Percentiles rank a stretch among this genome's conserved stretches.
Conservation (phyloP, 2,329 filamentous ascomycete species). For the Thielaviopsis musarum region DNA sequence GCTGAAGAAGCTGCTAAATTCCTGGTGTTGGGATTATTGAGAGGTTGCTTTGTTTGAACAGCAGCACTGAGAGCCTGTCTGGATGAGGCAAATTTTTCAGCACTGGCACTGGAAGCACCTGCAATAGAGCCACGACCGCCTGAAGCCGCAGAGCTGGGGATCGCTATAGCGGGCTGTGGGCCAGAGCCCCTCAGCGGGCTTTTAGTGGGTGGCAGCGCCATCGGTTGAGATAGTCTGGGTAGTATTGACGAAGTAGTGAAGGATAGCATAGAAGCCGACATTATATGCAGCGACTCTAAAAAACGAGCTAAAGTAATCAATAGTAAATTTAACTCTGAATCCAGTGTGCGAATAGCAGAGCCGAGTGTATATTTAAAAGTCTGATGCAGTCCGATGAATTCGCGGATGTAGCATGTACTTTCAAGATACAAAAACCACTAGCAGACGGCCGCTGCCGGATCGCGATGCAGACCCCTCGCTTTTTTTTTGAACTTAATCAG, state of each 20-base stretch:
- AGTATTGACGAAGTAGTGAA: conserved; percentile 5
- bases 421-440: not conserved
- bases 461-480: not conserved
- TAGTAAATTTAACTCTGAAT: no score
- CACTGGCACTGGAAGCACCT: not conserved
- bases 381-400: not conserved
- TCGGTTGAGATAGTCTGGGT: not conserved
- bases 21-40: conserved; percentile 1
- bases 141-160: conserved; percentile 1
- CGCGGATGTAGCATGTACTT: not conserved
- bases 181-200: conserved; percentile 5
- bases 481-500: conserved; percentile 7
- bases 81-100: conserved; percentile 11
- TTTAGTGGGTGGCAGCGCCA: conserved; percentile 9
- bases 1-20: not conserved
- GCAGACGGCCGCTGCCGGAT: not conserved
- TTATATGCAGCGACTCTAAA: not conserved
- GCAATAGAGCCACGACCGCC: not conserved
- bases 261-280: not conserved
- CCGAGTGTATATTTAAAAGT: not conserved
- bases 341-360: no score
- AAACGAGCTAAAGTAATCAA: not conserved
- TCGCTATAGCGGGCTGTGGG: conserved; percentile 6
- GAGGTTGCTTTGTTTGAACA: not conserved
- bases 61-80: conserved; percentile 1